A percentile compares a stretch with the other conserved stretches of the same genome.
Conservation (phyloP, 768 basidiomycete species). For the Calocera viscosa region DNA sequence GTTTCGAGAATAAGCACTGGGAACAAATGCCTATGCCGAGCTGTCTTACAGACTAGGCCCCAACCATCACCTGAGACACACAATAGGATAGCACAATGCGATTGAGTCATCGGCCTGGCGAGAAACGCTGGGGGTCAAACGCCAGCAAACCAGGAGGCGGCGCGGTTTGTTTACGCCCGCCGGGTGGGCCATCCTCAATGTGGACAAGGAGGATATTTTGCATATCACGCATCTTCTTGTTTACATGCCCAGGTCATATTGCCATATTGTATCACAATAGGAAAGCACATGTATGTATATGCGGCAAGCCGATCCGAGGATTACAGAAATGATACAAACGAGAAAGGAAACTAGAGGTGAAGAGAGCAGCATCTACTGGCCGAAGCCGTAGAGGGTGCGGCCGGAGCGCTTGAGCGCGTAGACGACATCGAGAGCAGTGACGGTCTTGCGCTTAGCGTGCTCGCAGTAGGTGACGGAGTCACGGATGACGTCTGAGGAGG, state of each 20-base stretch:
- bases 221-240: not conserved
- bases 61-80: not conserved
- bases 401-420: conserved; percentile 50
- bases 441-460: conserved; percentile 40
- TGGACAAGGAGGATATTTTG: too few relatives aligned
- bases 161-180: too few relatives aligned
- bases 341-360: conserved; percentile 23
- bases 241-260: conserved; percentile 3
- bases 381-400: conserved; percentile 47
- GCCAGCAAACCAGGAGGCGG: too few relatives aligned
- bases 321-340: conserved; percentile 4
- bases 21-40: too few relatives aligned
- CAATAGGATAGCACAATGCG: too few relatives aligned
- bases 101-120: too few relatives aligned
- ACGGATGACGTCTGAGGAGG: conserved; percentile 30
- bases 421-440: conserved; percentile 50
- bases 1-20: too few relatives aligned
- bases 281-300: not conserved
- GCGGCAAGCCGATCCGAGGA: conserved; percentile 5
- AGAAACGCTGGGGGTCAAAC: too few relatives aligned
- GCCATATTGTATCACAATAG: conserved; percentile 8
- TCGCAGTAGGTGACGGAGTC: conserved; percentile 42
- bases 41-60: not conserved
- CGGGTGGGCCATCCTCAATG: too few relatives aligned
- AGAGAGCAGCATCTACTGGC: conserved; percentile 26